Evolutionary conservation across 495 filamentous ascomycete genomes (phyloP).

Genomic region (Sordaria brevicollis): DNA sequence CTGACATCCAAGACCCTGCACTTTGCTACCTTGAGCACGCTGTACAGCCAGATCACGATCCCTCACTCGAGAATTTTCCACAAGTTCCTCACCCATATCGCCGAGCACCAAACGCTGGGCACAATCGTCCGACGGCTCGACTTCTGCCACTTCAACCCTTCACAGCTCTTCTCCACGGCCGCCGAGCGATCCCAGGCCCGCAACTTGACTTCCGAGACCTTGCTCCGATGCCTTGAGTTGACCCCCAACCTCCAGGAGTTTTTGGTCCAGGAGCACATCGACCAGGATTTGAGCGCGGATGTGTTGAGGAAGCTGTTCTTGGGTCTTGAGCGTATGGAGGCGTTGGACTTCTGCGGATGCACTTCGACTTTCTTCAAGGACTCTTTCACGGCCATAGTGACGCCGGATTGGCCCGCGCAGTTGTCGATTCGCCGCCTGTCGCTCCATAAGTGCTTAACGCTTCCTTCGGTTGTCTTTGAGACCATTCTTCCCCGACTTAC

Average conservation of each 20-base stretch:
- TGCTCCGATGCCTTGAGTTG: conserved; percentile 65
- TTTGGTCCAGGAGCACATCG: conserved; percentile 72
- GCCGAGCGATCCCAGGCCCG: conserved; percentile 72
- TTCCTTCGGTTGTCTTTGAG: conserved; percentile 59
- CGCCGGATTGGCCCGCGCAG: conserved; percentile 32
- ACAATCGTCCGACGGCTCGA: conserved; percentile 73
- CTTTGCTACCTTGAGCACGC: conserved; percentile 61
- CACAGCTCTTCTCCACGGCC: conserved; percentile 68
- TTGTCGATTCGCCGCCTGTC: conserved; percentile 60
- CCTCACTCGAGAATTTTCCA: conserved; percentile 80
- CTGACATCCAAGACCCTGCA: conserved; percentile 68
- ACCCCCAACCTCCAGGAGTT: conserved; percentile 73
- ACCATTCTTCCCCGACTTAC: conserved; percentile 58
- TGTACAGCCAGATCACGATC: conserved; percentile 77
- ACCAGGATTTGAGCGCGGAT: conserved; percentile 60
- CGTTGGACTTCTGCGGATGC: conserved; percentile 72
- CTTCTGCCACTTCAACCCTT: conserved; percentile 82
- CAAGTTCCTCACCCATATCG: conserved; percentile 71
- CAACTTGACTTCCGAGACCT: conserved; percentile 68
- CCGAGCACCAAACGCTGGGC: conserved; percentile 58
- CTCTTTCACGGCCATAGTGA: conserved; percentile 33
- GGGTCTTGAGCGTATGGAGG: conserved; percentile 55
- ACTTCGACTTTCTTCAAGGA: conserved; percentile 60
- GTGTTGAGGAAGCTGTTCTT: conserved; percentile 70
- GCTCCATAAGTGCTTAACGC: conserved; percentile 71